phyloP scores from a whole-genome alignment of 2,329 filamentous ascomycete genomes.

The Huntiella bhutanensis region DNA sequence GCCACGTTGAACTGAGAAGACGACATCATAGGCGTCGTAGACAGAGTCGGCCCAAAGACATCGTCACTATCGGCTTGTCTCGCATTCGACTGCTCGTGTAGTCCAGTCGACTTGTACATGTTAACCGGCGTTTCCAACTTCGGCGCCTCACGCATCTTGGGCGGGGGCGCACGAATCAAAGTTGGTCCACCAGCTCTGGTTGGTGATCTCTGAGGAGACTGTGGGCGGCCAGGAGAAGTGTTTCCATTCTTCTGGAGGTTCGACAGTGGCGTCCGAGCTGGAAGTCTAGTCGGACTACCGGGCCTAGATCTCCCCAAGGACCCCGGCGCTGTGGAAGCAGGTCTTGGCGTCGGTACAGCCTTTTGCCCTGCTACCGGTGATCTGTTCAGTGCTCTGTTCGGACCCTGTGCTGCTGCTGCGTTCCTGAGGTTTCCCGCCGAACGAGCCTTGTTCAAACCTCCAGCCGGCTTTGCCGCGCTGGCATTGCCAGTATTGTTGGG shows the following conservation, averaged over 20 bases:
- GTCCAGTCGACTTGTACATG: slow-evolving; percentile 25
- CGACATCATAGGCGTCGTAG: background rate
- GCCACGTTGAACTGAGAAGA: slow-evolving; percentile 18
- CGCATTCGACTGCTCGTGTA: slow-evolving; percentile 28
- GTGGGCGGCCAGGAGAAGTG: slow-evolving; percentile 35
- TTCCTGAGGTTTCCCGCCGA: slow-evolving; percentile 13
- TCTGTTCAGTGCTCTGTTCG: slow-evolving; percentile 28
- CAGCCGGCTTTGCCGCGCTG: slow-evolving; percentile 17
- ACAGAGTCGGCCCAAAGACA: slow-evolving; percentile 28
- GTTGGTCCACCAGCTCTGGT: slow-evolving; percentile 31
- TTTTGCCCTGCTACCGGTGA: slow-evolving; percentile 28
- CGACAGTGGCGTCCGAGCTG: slow-evolving; percentile 48
- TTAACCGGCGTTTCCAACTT: slow-evolving; percentile 32
- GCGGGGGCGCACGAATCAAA: slow-evolving; percentile 49
- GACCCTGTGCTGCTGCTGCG: slow-evolving; percentile 10
- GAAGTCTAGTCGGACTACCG: slow-evolving; percentile 48
- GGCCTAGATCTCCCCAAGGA: slow-evolving; percentile 5
- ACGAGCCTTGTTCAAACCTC: slow-evolving; percentile 15
- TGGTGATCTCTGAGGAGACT: slow-evolving; percentile 17
- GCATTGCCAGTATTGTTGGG: slow-evolving; percentile 43
- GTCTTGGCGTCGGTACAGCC: slow-evolving; percentile 14
- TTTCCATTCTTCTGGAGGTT: slow-evolving; percentile 46
- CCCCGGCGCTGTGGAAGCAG: slow-evolving; percentile 14
- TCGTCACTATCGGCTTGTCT: slow-evolving; percentile 57
- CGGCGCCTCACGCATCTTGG: slow-evolving; percentile 67